A percentile compares a stretch with the other conserved stretches of the same genome.
Evolutionary conservation across 208 protist species (phyloP).

Genomic region (Zelonia costaricensis): DNA sequence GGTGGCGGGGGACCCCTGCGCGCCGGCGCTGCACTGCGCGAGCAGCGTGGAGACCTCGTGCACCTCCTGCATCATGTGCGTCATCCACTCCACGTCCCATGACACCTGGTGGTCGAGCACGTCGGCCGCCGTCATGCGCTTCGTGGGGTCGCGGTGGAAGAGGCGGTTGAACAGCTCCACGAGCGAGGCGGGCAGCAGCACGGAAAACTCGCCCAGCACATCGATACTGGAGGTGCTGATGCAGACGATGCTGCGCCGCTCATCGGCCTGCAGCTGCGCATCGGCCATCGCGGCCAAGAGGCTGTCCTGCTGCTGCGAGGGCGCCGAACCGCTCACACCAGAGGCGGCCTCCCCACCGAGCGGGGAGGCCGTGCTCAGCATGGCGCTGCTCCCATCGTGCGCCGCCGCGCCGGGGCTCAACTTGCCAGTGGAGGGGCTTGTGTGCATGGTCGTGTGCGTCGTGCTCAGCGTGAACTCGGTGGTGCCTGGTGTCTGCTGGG

Average conservation of each 20-base stretch:
- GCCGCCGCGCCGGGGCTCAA: neutral
- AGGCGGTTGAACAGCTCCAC: slow-evolving; percentile 73
- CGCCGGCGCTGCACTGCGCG: slow-evolving; percentile 10
- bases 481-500: neutral
- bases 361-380: neutral
- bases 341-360: no score
- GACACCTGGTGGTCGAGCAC: slow-evolving; percentile 76
- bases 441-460: neutral
- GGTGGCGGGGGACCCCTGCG: slow-evolving; percentile 2
- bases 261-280: no score
- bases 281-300: no score
- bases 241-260: slow-evolving; percentile 43
- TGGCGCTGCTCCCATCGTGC: no score
- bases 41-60: slow-evolving; percentile 32
- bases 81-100: slow-evolving; percentile 80
- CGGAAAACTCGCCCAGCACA: slow-evolving; percentile 39
- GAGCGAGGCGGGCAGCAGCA: slow-evolving; percentile 51
- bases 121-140: slow-evolving; percentile 74
- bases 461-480: neutral
- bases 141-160: slow-evolving; percentile 64
- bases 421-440: neutral
- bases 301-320: no score
- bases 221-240: slow-evolving; percentile 42
- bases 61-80: slow-evolving; percentile 55
- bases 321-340: no score